A percentile compares a stretch with the other conserved stretches of the same genome.
Conservation (phyloP, 768 basidiomycete species). For the Suillus discolor region DNA sequence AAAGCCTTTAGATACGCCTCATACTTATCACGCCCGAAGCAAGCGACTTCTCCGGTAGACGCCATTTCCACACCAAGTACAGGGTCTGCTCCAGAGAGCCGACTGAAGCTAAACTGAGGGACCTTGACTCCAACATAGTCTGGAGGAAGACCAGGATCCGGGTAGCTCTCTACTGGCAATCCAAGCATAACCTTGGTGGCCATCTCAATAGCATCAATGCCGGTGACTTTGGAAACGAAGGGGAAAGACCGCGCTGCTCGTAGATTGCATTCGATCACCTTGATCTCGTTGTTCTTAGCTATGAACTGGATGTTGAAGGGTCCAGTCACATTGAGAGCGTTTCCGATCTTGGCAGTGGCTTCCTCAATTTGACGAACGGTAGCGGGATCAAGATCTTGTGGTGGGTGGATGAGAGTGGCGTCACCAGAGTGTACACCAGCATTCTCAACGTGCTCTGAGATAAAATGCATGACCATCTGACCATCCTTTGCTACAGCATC, state of each 20-base stretch:
- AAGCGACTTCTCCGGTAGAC: constrained; percentile 98
- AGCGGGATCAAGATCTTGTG: constrained; percentile 96
- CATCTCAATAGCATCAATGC: constrained; percentile 97
- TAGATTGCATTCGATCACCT: constrained; percentile 99
- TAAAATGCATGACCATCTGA: constrained; percentile 99
- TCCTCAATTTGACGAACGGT: constrained; percentile 96
- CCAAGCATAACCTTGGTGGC: constrained; percentile 99
- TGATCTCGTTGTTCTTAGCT: constrained; percentile 99
- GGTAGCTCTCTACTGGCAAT: constrained; percentile 87
- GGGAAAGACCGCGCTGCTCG: constrained; percentile 98
- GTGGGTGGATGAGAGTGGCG: constrained; percentile 96
- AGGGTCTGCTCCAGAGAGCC: constrained; percentile 95
- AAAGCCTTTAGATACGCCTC: constrained; percentile 98
- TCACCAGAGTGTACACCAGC: constrained; percentile 96
- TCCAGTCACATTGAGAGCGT: constrained; percentile 96
- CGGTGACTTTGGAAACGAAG: constrained; percentile 98
- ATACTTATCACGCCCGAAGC: constrained; percentile 97
- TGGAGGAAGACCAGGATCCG: constrained; percentile 79
- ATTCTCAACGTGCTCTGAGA: constrained; percentile 97
- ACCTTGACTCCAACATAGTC: constrained; percentile 99
- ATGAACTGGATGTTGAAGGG: constrained; percentile 99
- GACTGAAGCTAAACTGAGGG: constrained; percentile 98
- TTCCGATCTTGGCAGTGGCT: constrained; percentile 96
- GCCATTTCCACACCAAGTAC: constrained; percentile 99
- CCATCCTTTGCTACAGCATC: constrained; percentile 97